Evolutionary conservation across 208 protist genomes (phyloP).

Genomic region (Naegleria lovaniensis): DNA sequence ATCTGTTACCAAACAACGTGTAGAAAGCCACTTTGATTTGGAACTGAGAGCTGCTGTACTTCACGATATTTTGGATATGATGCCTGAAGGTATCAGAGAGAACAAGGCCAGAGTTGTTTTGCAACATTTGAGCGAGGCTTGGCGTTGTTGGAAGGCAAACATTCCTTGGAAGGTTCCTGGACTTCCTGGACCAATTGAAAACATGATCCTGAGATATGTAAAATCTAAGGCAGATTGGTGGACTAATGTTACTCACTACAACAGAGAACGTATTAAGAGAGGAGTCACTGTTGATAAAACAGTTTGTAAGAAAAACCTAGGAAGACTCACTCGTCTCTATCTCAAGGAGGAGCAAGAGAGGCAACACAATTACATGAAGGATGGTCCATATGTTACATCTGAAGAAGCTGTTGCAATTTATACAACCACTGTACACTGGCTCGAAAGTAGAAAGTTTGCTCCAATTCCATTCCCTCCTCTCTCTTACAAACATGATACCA

Average conservation of each 20-base stretch:
- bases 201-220: constrained; percentile 99
- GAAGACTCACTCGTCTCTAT: constrained; percentile 96
- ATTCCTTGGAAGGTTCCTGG: constrained; percentile 97
- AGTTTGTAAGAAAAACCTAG: constrained; percentile 99
- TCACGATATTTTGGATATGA: constrained; percentile 99
- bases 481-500: constrained; percentile 99
- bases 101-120: constrained; percentile 96
- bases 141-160: constrained; percentile 98
- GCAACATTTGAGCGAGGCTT: constrained; percentile 99
- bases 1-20: constrained; percentile 98
- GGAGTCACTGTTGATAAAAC: constrained; percentile 99
- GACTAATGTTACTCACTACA: constrained; percentile 97
- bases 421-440: constrained; percentile 98
- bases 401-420: constrained; percentile 98
- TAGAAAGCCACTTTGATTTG: constrained; percentile 99
- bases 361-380: constrained; percentile 96
- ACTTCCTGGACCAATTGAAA: constrained; percentile 93
- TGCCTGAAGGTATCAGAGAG: constrained; percentile 95
- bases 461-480: constrained; percentile 99
- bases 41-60: constrained; percentile 98
- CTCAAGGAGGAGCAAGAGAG: constrained; percentile 99
- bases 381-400: constrained; percentile 92
- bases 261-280: constrained; percentile 95
- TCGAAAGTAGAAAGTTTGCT: constrained; percentile 97
- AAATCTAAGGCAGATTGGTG: constrained; percentile 99